Evolutionary conservation across 2,329 filamentous ascomycete species (phyloP).

Genomic region (Diaporthe capsici): DNA sequence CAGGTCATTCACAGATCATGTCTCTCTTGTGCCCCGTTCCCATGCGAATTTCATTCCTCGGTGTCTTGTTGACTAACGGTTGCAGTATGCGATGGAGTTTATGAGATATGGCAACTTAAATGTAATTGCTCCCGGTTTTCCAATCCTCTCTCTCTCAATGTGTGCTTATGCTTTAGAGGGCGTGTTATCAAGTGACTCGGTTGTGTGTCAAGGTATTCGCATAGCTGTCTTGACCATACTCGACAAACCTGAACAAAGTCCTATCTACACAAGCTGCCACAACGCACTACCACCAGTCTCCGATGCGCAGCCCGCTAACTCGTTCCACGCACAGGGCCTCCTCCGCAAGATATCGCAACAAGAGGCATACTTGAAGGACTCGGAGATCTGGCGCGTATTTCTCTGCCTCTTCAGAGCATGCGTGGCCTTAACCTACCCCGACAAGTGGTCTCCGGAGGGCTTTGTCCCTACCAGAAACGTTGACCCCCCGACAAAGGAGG

Average conservation of each 20-base stretch:
- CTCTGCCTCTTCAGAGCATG: constrained; percentile 33
- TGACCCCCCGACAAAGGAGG: constrained; percentile 5
- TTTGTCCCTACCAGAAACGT: background rate
- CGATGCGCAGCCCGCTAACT: background rate
- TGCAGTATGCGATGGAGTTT: constrained; percentile 29
- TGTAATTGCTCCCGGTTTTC: background rate
- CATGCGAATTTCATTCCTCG: background rate
- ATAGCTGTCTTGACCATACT: background rate
- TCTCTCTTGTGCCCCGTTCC: background rate
- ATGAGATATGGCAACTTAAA: constrained; percentile 33
- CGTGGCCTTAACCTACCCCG: constrained; percentile 20
- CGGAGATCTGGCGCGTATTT: constrained; percentile 21
- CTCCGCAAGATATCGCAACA: constrained; percentile 22
- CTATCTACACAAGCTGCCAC: background rate
- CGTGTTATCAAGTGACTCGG: background rate
- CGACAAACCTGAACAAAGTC: too few species aligned
- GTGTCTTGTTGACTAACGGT: background rate
- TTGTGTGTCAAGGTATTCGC: background rate
- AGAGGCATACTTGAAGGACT: background rate
- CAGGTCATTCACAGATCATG: background rate
- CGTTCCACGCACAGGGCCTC: background rate
- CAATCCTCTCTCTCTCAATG: rapidly evolving
- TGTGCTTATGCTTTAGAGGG: background rate
- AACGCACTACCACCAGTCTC: background rate
- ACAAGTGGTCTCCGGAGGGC: background rate